Base-by-base conservation (phyloP, 495 filamentous ascomycete genomes). In the Lepraria neglecta region DNA sequence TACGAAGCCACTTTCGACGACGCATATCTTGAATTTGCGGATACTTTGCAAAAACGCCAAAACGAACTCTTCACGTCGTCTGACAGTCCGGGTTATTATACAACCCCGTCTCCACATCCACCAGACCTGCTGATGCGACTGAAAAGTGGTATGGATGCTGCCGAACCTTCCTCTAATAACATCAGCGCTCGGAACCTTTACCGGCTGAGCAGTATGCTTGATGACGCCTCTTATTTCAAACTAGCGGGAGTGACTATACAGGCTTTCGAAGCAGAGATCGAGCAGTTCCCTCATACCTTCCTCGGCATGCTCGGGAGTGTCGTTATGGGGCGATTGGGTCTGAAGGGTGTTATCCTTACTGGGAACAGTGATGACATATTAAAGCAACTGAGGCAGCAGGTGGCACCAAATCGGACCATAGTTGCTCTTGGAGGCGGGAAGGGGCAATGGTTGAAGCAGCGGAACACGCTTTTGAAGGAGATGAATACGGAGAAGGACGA, bases 111-210 rank as follows among this genome's bases (percentile, higher is more conserved):
- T 3, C 78, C 73, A 30, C 69, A 76, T 64, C 82, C 86, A 10
- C 79, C 86, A 15, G 84, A 91, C 64, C 83, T 90, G 21, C 85
- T 98, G 57, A 81, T 97, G 27, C 85, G 94, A 9, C 78, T 96
- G 59, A 98, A 98, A 75, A 89, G 89, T 59, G 94, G 90, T 54
- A 95, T 96, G 76, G 94, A 98, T 71, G 87, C 86, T 42, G 87
- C 89, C 17, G 87, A 91, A 56, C 95, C 94, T 2, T 92, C 88
- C 2, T 85, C 89, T 28, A 98, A 98, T 68, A 91, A 89, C 31
- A 80, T 91, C 19, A 85, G 86, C 28, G 89, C 91, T 0, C 82
- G 81, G 11, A 98, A 97, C 67, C 77, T 98, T 17, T 87, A 90
- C 70, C 84, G 91, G 3, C 79, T 98, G 19, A 82, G 83, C 38